These are phyloP conservation scores for Phytophthora brassicae DNA, from an alignment of 352 stramenopile species.

Conservation along the genomic window DNA sequence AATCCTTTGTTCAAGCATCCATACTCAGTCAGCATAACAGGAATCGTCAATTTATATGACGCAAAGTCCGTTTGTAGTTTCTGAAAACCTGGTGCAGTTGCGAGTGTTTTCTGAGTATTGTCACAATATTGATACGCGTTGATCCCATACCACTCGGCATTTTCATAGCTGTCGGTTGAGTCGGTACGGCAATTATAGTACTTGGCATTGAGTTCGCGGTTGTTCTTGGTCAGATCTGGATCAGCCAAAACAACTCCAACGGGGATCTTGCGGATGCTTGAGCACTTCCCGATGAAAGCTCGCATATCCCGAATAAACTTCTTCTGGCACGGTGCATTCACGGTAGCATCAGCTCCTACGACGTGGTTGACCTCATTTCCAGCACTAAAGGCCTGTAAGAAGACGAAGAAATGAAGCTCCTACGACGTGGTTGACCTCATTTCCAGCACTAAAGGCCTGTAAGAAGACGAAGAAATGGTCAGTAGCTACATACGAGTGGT, in stretches of 20 bases:
- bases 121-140: constrained; percentile 86
- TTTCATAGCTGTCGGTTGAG: constrained; percentile 58
- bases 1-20: constrained; percentile 72
- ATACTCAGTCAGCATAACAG: constrained; percentile 83
- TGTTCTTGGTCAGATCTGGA: constrained; percentile 33
- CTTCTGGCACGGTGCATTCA: constrained; percentile 87
- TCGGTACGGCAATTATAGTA: constrained; percentile 87
- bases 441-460: too few species aligned
- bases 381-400: constrained; percentile 50
- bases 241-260: constrained; percentile 78
- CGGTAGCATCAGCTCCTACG: constrained; percentile 26
- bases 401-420: too few species aligned
- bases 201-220: constrained; percentile 59
- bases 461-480: too few species aligned
- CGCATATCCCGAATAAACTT: constrained; percentile 89
- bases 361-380: constrained; percentile 86
- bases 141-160: constrained; percentile 81
- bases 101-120: constrained; percentile 29
- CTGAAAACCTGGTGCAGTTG: constrained; percentile 47
- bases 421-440: too few species aligned
- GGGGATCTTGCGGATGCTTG: constrained; percentile 66
- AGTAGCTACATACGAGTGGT: background rate
- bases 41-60: constrained; percentile 62
- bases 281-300: constrained; percentile 57
- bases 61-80: constrained; percentile 55